A percentile compares a stretch with the other conserved stretches of the same genome.
Conservation (phyloP, 2,329 filamentous ascomycete species). For the Pseudocercospora fuligena region DNA sequence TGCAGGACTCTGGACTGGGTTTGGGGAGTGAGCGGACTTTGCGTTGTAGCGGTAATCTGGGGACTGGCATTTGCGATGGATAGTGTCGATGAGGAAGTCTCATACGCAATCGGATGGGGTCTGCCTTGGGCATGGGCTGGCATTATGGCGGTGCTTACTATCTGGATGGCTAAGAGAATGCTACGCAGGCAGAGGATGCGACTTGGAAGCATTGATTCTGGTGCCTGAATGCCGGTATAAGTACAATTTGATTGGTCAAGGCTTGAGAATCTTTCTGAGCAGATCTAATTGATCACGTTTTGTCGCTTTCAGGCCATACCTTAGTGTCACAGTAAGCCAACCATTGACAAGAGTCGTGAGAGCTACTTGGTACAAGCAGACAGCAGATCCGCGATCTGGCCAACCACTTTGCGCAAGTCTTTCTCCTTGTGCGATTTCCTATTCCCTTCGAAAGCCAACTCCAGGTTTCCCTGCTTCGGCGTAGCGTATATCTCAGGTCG, state of each 20-base stretch:
- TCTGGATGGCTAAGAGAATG: background rate
- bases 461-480: conserved; percentile 2
- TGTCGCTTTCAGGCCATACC: no score
- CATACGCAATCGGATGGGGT: background rate
- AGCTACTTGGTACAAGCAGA: background rate
- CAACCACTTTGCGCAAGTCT: background rate
- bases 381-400: background rate
- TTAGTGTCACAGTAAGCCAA: no score
- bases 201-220: background rate
- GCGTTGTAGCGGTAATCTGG: background rate
- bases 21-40: background rate
- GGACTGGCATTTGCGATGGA: background rate
- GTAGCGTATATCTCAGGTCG: conserved; percentile 23
- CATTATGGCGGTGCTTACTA: background rate
- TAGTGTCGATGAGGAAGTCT: background rate
- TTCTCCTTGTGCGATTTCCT: conserved; percentile 7
- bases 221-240: background rate
- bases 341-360: background rate
- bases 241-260: background rate
- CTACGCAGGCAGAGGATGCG: background rate
- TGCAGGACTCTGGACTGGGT: background rate
- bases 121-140: background rate
- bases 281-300: background rate
- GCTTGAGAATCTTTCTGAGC: background rate
- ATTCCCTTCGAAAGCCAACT: conserved; percentile 23